A percentile compares a stretch with the other conserved stretches of the same genome.
Evolutionary conservation across 352 stramenopile species (phyloP).

Genomic region (Pythium phragmiticola): DNA sequence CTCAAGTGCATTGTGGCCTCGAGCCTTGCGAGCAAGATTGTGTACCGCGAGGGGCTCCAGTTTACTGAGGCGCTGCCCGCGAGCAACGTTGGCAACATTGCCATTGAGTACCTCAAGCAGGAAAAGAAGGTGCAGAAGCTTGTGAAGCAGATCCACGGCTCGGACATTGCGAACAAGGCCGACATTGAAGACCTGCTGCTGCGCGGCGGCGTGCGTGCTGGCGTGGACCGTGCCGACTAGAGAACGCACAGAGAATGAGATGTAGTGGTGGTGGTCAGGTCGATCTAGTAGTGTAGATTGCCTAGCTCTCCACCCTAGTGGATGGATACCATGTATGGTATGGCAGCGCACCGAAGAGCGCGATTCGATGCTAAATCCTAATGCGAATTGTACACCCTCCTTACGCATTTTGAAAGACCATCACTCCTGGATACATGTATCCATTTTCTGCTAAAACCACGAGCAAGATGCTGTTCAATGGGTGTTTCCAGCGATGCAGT

Average conservation of each 20-base stretch:
- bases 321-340: not conserved
- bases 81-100: slow-evolving; percentile 89
- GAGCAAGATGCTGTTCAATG: no score
- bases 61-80: slow-evolving; percentile 94
- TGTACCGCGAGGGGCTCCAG: slow-evolving; percentile 97
- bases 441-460: no score
- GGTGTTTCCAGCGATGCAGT: no score
- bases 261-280: not conserved
- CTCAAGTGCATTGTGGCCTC: slow-evolving; percentile 96
- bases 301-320: not conserved
- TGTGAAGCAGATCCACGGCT: slow-evolving; percentile 61
- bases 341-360: not conserved
- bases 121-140: slow-evolving; percentile 92
- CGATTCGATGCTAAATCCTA: not conserved
- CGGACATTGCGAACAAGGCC: slow-evolving; percentile 48
- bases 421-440: no score
- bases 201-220: slow-evolving; percentile 72
- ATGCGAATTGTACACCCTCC: no score
- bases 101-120: slow-evolving; percentile 94
- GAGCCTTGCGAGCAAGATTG: slow-evolving; percentile 95
- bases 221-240: slow-evolving; percentile 45
- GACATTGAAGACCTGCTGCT: slow-evolving; percentile 76
- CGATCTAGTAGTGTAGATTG: not conserved
- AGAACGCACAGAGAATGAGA: not conserved
- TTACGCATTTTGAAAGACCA: no score